Base-by-base conservation (phyloP, 768 basidiomycete genomes). In the Pholiota molesta region DNA sequence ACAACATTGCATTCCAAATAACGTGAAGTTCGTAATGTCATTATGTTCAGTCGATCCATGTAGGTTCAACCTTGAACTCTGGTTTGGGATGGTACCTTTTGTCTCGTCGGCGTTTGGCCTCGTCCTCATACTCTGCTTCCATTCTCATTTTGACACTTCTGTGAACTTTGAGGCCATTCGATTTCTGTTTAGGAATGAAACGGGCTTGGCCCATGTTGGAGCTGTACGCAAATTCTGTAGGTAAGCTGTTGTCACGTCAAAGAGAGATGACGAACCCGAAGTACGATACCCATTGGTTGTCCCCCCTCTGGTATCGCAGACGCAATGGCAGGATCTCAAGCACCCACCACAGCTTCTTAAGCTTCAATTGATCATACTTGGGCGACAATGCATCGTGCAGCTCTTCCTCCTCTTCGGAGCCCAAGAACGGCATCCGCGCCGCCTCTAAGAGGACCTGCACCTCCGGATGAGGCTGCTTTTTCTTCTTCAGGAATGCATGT, bases 361-460 rank as follows among this genome's bases (percentile, higher is more conserved):
- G 53, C 44, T 66, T 63, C 26, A 92, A 77, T 69, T 89, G 83
- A 68, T 92, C 90, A 64, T 87, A 88, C 1, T 78, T 71, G 0
- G 83, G 85, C 35, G 78, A 75, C 14, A 88, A 57, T 5, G 85
- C 83, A 65, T 92, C 91, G 3, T 72, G 69, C 33, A 89, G 63
- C 33, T 92, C 90, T 62, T 90, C 87, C 14, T 83, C 80, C 66
- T 89, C 89, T 68, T 91, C 84, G 29, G 70, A 75, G 16, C 65
- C 78, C 31, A 69, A 55, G 47, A 74, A 71, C 8, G 71, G 67
- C 11, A 33, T 33, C 2, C 49, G 42, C 26, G 29, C 52, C 23
- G 62, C 56, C 16, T 60, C 57, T 44, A 66, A 37, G n/a, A 62
- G 62, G 21, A 65, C 57, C 17, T 65, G 61, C 10, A 67, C 57